These are phyloP conservation scores for Allantophomopsis cytisporea DNA, from an alignment of 2,329 filamentous ascomycete species.

Conservation along the genomic window DNA sequence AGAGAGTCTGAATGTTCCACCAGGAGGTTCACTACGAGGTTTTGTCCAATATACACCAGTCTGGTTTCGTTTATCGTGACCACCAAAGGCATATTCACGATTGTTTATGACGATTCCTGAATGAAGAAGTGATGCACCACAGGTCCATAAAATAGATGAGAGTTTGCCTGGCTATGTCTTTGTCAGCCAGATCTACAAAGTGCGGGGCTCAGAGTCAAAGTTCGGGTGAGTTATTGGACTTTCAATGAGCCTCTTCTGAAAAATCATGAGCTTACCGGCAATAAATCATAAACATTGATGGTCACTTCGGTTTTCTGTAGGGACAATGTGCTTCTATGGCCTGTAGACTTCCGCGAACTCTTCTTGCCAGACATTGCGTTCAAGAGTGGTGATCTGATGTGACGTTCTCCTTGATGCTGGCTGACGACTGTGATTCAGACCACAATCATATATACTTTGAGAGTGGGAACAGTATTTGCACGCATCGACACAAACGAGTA, in stretches of 20 bases:
- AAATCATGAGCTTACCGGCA: conserved; percentile 38
- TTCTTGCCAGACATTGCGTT: conserved; percentile 14
- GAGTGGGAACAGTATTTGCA: too few species aligned
- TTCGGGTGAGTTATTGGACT: not conserved
- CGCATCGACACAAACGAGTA: too few species aligned
- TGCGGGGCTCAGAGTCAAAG: too few species aligned
- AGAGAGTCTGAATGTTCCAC: conserved; percentile 61
- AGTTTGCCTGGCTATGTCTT: conserved; percentile 50
- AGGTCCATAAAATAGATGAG: conserved; percentile 63
- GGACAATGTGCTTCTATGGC: conserved; percentile 35
- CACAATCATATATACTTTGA: too few species aligned
- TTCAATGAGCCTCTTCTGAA: not conserved
- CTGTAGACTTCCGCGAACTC: conserved; percentile 10
- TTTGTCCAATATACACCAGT: conserved; percentile 79
- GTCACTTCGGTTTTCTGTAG: conserved; percentile 59
- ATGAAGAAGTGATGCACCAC: conserved; percentile 68
- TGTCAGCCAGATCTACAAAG: not conserved
- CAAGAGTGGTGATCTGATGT: not conserved
- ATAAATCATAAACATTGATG: conserved; percentile 67
- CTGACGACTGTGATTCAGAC: too few species aligned
- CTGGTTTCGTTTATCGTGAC: conserved; percentile 54
- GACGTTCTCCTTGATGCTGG: too few species aligned
- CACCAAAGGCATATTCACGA: conserved; percentile 74
- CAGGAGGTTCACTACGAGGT: conserved; percentile 58
- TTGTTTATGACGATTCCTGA: conserved; percentile 72